These are phyloP conservation scores for Lonicera japonica DNA, from an alignment of 129 eudicot species.

Conservation along the genomic window DNA sequence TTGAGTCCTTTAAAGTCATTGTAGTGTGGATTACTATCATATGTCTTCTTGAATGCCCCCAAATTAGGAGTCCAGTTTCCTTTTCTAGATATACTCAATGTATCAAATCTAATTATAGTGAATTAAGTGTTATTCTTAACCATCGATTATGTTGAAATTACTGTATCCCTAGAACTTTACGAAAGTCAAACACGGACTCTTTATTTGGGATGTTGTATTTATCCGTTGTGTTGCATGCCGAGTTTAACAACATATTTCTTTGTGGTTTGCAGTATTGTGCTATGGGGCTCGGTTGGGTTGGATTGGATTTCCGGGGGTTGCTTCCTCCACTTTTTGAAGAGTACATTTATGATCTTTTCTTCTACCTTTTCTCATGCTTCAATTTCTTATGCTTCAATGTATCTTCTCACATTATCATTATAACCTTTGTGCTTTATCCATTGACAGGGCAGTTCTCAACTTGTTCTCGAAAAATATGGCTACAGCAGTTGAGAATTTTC, in stretches of 20 bases:
- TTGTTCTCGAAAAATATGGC: constrained; percentile 77
- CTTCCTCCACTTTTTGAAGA: constrained; percentile 99
- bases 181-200: no score
- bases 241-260: constrained; percentile 5
- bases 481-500: constrained; percentile 93
- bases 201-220: no score
- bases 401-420: not conserved
- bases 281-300: constrained; percentile 99
- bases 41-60: no score
- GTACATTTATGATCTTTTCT: constrained; percentile 27
- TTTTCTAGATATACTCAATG: no score
- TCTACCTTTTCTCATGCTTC: not conserved
- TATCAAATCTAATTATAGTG: no score
- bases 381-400: not conserved
- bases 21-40: not conserved
- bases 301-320: constrained; percentile 91
- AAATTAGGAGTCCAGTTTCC: no score
- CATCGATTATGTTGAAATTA: no score
- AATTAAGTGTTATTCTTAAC: no score
- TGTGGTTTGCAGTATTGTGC: constrained; percentile 75
- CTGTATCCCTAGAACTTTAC: no score
- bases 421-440: constrained; percentile 7
- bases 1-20: not conserved
- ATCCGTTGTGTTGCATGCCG: not conserved
- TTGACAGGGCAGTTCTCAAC: constrained; percentile 85